Conservation (phyloP, 2,329 filamentous ascomycete species). For the Colletotrichum falcatum region DNA sequence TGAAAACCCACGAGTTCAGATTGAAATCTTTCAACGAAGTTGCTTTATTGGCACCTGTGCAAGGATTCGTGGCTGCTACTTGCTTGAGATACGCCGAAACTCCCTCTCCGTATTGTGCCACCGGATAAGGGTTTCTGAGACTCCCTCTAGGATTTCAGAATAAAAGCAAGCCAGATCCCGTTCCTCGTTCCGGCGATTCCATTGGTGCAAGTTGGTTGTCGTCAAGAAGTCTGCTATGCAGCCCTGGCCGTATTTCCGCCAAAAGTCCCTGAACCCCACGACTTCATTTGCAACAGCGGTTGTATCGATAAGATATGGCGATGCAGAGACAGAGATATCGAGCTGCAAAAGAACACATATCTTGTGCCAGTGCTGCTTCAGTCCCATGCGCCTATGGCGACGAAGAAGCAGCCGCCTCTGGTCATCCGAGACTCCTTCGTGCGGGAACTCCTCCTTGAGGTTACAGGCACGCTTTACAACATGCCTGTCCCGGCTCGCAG, state of each 20-base stretch:
- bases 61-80: not conserved
- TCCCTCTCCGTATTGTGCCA: too few species aligned
- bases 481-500: not conserved
- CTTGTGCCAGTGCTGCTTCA: constrained; percentile 4
- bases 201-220: not conserved
- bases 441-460: not conserved
- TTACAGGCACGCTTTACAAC: constrained; percentile 1
- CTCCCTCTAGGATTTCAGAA: not conserved
- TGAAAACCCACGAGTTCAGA: not conserved
- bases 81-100: not conserved
- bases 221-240: not conserved
- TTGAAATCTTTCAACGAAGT: not conserved
- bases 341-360: not conserved
- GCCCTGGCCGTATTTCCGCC: not conserved
- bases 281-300: not conserved
- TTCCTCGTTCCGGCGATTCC: constrained; percentile 3
- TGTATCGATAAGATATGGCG: not conserved
- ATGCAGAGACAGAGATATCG: not conserved
- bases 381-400: not conserved
- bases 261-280: constrained; percentile 4
- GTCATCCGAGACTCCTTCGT: constrained; percentile 12
- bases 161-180: constrained; percentile 11
- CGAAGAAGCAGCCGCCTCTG: constrained; percentile 1
- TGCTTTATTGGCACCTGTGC: not conserved
- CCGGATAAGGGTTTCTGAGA: not conserved